Base-by-base conservation (phyloP, 2,329 filamentous ascomycete genomes). In the Aureobasidium lini region DNA sequence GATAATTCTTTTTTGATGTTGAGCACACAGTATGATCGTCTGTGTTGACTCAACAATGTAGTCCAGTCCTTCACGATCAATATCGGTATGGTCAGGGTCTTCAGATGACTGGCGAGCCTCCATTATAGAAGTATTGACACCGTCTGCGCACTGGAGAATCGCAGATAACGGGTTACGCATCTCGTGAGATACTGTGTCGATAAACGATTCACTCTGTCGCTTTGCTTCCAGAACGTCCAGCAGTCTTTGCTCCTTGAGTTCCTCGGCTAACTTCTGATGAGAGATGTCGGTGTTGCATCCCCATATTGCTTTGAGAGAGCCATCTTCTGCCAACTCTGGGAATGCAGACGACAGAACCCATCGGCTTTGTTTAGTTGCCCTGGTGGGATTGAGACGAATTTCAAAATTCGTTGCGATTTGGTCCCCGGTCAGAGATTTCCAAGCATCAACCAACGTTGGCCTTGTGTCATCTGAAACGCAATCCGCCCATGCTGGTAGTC, bases 121-220 rank as follows among this genome's bases (percentile, higher is more conserved):
- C 67, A 49, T 71, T 63, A 61, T 71, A 67, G 62, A 84, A 70
- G 65, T 78, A 72, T 67, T 79, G 73, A 77, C 75, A 6, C 69
- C 69, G 37, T 77, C 75, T 3, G 75, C 75, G 44, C 73, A 73
- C 23, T 76, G 72, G 0, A 75, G 69, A 29, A 77, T 75, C 2
- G 75, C 74, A 16, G 68, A 70, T 0, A 77, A 63, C 0, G 75
- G 75, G 52, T 77, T 77, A 6, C 75, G 68, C 64, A 75, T 75
- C 59, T 77, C 75, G 61, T 76, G 73, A 5, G 48, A 54, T 10
- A 6, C 42, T 34, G 48, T 46, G 18, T 44, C 42, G 37, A 64
- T 64, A 8, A 65, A 64, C 9, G 58, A 60, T n/a, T 71, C 67
- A 39, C 66, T 68, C 28, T 66, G 66, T n/a, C 65, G 56, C 43